These are phyloP conservation scores for Desmodesmus armatus DNA, from an alignment of 139 green algal species.

Conservation along the genomic window DNA sequence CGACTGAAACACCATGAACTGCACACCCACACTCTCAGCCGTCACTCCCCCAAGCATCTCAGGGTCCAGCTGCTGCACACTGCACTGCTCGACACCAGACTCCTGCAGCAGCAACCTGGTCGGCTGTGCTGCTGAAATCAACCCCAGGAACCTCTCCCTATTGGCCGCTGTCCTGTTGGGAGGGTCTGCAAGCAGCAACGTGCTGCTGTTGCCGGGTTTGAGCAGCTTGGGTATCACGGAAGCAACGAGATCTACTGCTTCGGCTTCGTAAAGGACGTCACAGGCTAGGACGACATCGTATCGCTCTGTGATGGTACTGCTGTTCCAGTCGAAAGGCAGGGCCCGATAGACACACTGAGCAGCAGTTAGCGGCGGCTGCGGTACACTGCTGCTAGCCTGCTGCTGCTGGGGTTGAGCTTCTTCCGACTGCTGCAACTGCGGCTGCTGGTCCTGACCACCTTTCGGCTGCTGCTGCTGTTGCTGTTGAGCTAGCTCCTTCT, in stretches of 20 bases:
- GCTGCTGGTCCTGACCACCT: not conserved
- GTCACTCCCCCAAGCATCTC: slow-evolving; percentile 54
- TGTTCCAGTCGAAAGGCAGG: slow-evolving; percentile 69
- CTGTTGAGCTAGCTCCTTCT: too few relatives aligned
- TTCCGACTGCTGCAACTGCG: not conserved
- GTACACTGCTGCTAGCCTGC: too few relatives aligned
- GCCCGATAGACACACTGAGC: slow-evolving; percentile 41
- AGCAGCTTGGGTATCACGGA: not conserved
- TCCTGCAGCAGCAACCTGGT: slow-evolving; percentile 38
- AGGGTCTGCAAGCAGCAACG: slow-evolving; percentile 65
- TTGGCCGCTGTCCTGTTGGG: slow-evolving; percentile 64
- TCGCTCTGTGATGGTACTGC: not conserved
- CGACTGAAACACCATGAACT: slow-evolving; percentile 53
- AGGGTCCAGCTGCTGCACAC: slow-evolving; percentile 51
- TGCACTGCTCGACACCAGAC: slow-evolving; percentile 45
- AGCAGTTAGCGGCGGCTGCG: slow-evolving; percentile 12
- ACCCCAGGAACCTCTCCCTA: slow-evolving; percentile 57
- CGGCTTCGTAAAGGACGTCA: slow-evolving; percentile 78
- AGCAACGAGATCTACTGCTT: slow-evolving; percentile 66
- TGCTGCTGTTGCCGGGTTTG: not conserved
- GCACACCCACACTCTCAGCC: slow-evolving; percentile 38
- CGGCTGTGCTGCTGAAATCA: slow-evolving; percentile 31
- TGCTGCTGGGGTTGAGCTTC: not conserved
- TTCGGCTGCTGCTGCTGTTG: not conserved
- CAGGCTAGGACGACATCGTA: slow-evolving; percentile 78